These are phyloP conservation scores for Nigrospora sphaerica DNA, from an alignment of 2,329 filamentous ascomycete species.

Conservation along the genomic window DNA sequence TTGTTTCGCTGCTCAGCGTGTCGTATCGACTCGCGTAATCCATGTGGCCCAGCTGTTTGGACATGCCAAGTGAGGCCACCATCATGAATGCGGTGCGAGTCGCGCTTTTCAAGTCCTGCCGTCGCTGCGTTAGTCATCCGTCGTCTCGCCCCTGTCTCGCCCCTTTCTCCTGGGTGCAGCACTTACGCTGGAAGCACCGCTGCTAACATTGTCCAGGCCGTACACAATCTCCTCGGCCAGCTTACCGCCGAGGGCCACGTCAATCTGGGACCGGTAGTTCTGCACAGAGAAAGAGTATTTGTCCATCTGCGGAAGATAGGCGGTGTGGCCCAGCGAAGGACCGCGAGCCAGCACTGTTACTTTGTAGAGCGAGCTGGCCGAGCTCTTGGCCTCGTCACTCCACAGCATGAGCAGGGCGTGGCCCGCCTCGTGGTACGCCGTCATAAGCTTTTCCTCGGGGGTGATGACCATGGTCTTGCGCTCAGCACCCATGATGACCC, in stretches of 20 bases:
- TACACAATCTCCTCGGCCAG: constrained; percentile 89
- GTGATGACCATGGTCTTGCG: constrained; percentile 83
- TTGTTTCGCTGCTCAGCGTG: constrained; percentile 76
- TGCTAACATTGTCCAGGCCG: constrained; percentile 84
- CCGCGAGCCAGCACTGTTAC: constrained; percentile 94
- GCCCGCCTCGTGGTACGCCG: constrained; percentile 94
- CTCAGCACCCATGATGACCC: constrained; percentile 95
- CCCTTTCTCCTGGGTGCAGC: background rate
- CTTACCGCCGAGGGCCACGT: constrained; percentile 77
- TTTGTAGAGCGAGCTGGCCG: constrained; percentile 80
- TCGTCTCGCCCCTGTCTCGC: too few relatives aligned
- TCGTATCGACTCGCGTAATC: constrained; percentile 79
- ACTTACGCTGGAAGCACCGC: constrained; percentile 72
- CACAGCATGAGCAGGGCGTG: constrained; percentile 88
- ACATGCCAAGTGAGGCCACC: constrained; percentile 88
- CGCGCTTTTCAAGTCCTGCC: constrained; percentile 73
- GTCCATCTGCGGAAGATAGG: constrained; percentile 83
- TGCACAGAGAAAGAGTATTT: constrained; percentile 82
- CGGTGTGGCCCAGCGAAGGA: constrained; percentile 77
- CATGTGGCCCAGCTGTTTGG: constrained; percentile 77
- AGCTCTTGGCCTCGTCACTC: constrained; percentile 45
- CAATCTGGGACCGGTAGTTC: constrained; percentile 75
- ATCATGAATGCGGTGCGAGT: constrained; percentile 80
- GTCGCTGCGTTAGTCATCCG: constrained; percentile 16
- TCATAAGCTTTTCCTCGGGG: constrained; percentile 89